A percentile compares a stretch with the other conserved stretches of the same genome.
Conservation (phyloP, 305 asterid genomes). For the Fraxinus latifolia region DNA sequence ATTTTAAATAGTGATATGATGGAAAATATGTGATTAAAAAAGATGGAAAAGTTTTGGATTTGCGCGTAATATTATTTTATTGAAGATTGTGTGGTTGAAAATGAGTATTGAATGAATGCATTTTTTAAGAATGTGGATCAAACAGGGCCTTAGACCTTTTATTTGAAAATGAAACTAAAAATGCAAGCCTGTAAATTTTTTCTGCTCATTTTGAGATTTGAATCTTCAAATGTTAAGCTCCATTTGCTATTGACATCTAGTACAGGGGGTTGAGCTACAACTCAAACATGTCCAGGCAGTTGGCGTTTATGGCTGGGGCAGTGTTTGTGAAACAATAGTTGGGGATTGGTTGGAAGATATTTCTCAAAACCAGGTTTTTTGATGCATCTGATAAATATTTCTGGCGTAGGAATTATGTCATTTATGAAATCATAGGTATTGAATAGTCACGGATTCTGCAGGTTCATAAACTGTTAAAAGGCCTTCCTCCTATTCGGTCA, state of each 20-base stretch:
- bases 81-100: no score
- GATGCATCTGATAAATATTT: slow-evolving; percentile 15
- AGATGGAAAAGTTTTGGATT: no score
- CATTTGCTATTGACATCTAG: slow-evolving; percentile 27
- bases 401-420: slow-evolving; percentile 27
- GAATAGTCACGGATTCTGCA: slow-evolving; percentile 31
- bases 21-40: no score
- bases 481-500: slow-evolving; percentile 95
- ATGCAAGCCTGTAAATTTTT: slow-evolving; percentile 13
- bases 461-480: slow-evolving; percentile 90
- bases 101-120: no score
- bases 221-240: slow-evolving; percentile 19
- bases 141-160: background rate
- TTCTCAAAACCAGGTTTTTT: slow-evolving; percentile 88
- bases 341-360: slow-evolving; percentile 99
- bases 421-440: slow-evolving; percentile 24
- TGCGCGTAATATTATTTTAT: no score
- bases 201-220: slow-evolving; percentile 12
- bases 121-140: no score
- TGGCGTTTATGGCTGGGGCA: slow-evolving; percentile 90
- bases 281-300: slow-evolving; percentile 86
- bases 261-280: slow-evolving; percentile 87
- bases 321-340: slow-evolving; percentile 69
- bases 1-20: no score
- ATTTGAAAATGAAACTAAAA: slow-evolving; percentile 9